Evolutionary conservation across 768 basidiomycete genomes (phyloP).

Genomic region (Tylopilus vinaceipallidus): DNA sequence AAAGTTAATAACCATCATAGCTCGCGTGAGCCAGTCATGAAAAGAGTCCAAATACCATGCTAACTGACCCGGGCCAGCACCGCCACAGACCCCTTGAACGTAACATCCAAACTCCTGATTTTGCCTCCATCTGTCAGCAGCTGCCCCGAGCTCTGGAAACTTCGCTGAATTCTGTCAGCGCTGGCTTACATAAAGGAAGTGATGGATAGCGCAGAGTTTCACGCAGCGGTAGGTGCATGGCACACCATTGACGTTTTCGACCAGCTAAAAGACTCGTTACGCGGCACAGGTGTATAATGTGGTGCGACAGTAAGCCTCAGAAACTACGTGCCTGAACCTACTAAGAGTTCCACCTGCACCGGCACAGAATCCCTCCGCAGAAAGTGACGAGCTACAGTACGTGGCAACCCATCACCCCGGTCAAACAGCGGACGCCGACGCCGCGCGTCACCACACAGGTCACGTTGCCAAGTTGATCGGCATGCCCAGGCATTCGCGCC

Average conservation of each 20-base stretch:
- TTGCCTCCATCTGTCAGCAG: no score
- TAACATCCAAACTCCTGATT: no score
- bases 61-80: no score
- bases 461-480: conserved; percentile 79
- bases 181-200: no score
- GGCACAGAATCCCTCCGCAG: conserved; percentile 52
- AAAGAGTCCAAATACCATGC: no score
- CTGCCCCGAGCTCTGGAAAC: no score
- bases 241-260: background rate
- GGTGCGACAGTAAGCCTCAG: conserved; percentile 45
- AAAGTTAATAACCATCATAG: no score
- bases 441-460: conserved; percentile 39
- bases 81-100: no score
- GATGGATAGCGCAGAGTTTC: conserved; percentile 65
- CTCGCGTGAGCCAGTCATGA: no score
- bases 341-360: conserved; percentile 1
- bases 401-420: conserved; percentile 7
- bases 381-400: conserved; percentile 77
- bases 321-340: background rate
- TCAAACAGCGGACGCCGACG: background rate
- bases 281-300: conserved; percentile 63
- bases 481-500: conserved; percentile 75
- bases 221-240: conserved; percentile 46
- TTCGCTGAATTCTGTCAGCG: no score
- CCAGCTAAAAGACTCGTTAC: background rate